Evolutionary conservation across 768 basidiomycete species (phyloP).

Genomic region (Chlorophyllum brunneum): DNA sequence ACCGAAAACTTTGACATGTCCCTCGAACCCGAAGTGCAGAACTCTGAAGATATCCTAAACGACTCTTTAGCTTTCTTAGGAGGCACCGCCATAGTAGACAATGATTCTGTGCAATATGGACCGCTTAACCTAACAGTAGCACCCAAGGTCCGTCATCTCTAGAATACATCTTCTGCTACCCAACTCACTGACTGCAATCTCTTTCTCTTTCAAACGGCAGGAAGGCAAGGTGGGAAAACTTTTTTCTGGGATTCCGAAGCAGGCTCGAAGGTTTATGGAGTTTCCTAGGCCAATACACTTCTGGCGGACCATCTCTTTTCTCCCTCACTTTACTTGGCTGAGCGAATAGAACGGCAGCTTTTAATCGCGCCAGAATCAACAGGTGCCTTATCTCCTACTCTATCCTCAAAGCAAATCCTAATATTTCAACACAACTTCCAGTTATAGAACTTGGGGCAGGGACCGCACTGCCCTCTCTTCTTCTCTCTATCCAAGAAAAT

Average conservation of each 20-base stretch:
- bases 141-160: constrained; percentile 43
- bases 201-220: constrained; percentile 7
- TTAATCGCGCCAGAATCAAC: constrained; percentile 38
- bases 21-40: constrained; percentile 12
- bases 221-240: constrained; percentile 5
- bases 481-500: constrained; percentile 40
- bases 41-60: constrained; percentile 47
- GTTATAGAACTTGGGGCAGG: constrained; percentile 75
- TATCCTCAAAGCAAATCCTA: neutral
- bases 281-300: constrained; percentile 58
- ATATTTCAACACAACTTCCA: constrained; percentile 19
- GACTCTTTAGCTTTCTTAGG: constrained; percentile 53
- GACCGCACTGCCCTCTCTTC: constrained; percentile 61
- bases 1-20: neutral
- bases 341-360: constrained; percentile 55
- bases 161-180: constrained; percentile 34
- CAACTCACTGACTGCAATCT: constrained; percentile 34
- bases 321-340: constrained; percentile 61
- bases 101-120: constrained; percentile 47
- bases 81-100: constrained; percentile 37
- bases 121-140: constrained; percentile 51
- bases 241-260: neutral
- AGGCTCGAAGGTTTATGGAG: no score
- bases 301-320: constrained; percentile 75
- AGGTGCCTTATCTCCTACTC: constrained; percentile 27